Base-by-base conservation (phyloP, 2,329 filamentous ascomycete genomes). In the Didymella lethalis region DNA sequence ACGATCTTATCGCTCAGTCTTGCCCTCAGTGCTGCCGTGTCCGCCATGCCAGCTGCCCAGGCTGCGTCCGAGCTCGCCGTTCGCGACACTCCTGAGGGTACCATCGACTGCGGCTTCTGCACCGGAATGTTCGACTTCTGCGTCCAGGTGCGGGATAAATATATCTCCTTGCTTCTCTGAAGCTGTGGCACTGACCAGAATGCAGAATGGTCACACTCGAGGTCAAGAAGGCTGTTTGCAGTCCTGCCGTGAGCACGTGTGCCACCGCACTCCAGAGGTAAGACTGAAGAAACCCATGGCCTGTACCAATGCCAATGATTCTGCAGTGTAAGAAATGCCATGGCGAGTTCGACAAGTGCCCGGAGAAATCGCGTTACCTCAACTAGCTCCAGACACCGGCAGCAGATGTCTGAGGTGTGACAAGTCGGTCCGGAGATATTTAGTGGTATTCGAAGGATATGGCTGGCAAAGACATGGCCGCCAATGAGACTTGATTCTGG, bases 141-240 rank as follows among this genome's bases (percentile, higher is more conserved):
- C 45, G 52, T 57, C 53, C 7, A 53, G 40, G 53, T 47, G 12
- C 11, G 45, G 5, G 0, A 2, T 4, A 23, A 23, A 23, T 8
- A 2, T 18, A 11, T 16, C 16, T 16, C 10, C 16, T 23, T 0
- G 25, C 7, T 20, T 1, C 1, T 0, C 8, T 25, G n/a, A n/a
- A 7, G 3, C 3, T 20, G 16, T 1, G 14, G 16, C 11, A 31
- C 23, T 51, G 25, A 60, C 10, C 3, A 2, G 2, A 1, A 29
- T n/a, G n/a, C 38, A 61, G 53, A 61, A 61, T 12, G 58, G 53
- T 18, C 58, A 61, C 47, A 54, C 48, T 11, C 31, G 7, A 26
- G 58, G 58, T 29, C 58, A 61, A 41, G 53, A 55, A 14, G 58
- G 58, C 38, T 61, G 58, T 40, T 40, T 46, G 48, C 53, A 61